Conservation (phyloP, 176 grass and related monocot species). For the barley (Hordeum vulgare) region DNA sequence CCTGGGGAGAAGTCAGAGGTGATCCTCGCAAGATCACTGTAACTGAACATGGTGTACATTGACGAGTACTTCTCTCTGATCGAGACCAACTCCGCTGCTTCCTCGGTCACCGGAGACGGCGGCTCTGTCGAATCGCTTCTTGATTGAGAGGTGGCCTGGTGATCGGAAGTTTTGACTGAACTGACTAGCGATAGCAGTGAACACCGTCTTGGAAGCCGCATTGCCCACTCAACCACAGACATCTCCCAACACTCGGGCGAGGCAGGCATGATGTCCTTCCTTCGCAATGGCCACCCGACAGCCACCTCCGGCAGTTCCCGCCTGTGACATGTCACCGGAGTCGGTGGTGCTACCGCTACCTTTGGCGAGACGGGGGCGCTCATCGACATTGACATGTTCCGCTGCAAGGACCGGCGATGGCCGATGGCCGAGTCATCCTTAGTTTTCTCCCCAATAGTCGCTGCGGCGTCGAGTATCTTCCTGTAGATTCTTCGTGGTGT, state of each 20-base stretch:
- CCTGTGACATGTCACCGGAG: not conserved
- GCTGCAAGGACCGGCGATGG: not conserved
- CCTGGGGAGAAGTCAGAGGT: conserved; percentile 64
- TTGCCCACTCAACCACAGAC: conserved; percentile 81
- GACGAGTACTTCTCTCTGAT: conserved; percentile 60
- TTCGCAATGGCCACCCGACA: conserved; percentile 62
- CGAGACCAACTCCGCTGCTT: conserved; percentile 24
- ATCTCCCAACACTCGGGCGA: conserved; percentile 33
- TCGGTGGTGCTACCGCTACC: not conserved
- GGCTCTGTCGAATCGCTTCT: not conserved
- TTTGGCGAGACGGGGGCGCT: conserved; percentile 6
- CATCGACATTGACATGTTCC: conserved; percentile 12
- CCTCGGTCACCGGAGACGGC: not conserved
- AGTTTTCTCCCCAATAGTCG: conserved; percentile 3
- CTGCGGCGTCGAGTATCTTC: conserved; percentile 26
- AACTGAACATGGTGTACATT: conserved; percentile 58
- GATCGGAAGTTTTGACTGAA: not conserved
- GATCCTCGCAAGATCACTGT: conserved; percentile 49
- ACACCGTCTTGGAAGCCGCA: conserved; percentile 65
- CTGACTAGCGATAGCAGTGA: not conserved
- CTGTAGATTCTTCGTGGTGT: conserved; percentile 39
- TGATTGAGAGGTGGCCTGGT: not conserved
- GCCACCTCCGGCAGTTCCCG: conserved; percentile 12
- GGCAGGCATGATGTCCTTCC: conserved; percentile 12
- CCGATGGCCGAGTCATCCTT: conserved; percentile 21